Evolutionary conservation across 345 rosid species (phyloP).

Genomic region (Pugionium cornutum): DNA sequence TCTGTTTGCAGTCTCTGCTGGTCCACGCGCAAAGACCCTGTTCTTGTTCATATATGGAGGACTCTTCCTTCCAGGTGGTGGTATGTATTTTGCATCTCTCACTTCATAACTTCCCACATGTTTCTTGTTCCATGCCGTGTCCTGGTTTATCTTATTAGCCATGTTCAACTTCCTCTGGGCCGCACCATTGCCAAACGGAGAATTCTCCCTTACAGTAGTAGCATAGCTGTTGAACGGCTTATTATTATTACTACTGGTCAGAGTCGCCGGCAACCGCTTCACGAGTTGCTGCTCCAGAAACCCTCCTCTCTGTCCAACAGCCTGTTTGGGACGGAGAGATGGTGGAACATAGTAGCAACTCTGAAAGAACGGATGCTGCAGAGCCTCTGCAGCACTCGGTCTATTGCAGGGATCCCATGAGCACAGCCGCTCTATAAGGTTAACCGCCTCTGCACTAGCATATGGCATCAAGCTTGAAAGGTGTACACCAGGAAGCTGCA

Average conservation of each 20-base stretch:
- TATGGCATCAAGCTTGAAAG: constrained; percentile 61
- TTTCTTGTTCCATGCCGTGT: constrained; percentile 51
- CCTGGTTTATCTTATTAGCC: constrained; percentile 60
- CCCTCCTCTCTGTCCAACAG: constrained; percentile 50
- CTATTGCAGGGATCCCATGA: constrained; percentile 94
- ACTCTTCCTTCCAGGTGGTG: constrained; percentile 76
- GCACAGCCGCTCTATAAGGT: constrained; percentile 77
- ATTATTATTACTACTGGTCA: constrained; percentile 43
- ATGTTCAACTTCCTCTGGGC: constrained; percentile 59
- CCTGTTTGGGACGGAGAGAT: constrained; percentile 63
- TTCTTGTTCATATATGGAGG: constrained; percentile 50
- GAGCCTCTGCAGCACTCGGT: constrained; percentile 83
- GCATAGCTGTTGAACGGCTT: constrained; percentile 48
- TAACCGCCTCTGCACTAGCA: constrained; percentile 67
- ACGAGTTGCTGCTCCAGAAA: constrained; percentile 44
- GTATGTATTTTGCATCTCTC: constrained; percentile 61
- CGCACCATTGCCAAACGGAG: constrained; percentile 53
- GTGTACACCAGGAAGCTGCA: constrained; percentile 60
- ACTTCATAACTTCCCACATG: constrained; percentile 42
- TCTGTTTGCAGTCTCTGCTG: constrained; percentile 56
- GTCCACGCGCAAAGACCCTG: constrained; percentile 38
- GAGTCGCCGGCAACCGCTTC: constrained; percentile 50
- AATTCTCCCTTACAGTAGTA: constrained; percentile 48
- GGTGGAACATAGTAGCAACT: constrained; percentile 91
- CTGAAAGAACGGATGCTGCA: constrained; percentile 96